Evolutionary conservation across 352 stramenopile species (phyloP), one percentile per base, ranked within the genome.

Genomic region (Globisporangium parvum): DNA sequence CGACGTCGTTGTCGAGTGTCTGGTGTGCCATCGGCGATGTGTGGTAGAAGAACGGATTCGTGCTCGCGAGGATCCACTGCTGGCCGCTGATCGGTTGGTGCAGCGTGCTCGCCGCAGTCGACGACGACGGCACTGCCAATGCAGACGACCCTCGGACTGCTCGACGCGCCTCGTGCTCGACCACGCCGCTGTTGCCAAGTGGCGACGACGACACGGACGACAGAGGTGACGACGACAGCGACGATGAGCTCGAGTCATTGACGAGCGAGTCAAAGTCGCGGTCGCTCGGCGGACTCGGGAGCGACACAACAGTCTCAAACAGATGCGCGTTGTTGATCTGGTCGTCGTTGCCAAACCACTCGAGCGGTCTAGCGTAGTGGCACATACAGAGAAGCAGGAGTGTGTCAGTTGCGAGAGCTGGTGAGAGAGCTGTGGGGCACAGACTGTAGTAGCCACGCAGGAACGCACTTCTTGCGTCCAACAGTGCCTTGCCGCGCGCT

Each of bases 281-380:
- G n/a, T 56, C 39, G 11, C 59, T 60, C 20, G 59, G 57, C 14
- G 66, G 64, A 53, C 61, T 75, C n/a, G 71, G 51, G 2, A 72
- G 2, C 0, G 69, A 73, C 44, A 71, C 69, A 17, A 83, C 41
- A 10, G 73, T 81, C 61, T 84, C 73, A 28, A 84, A 84, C 23
- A 81, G 46, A 18, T 81, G 69, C 12, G 73, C 69, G 20, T 84
- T 69, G 64, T 80, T 73, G 60, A 84, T 80, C 52, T 84, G 73
- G 24, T 79, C 71, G 21, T 84, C 73, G 2, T 77, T 64, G n/a
- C 62, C 69, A 31, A 81, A 81, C 73, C 73, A 81, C 17, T 81
- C 63, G 2, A 81, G 51, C 6, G 57, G 64, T 39, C 62, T 71
- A 6, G 55, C 26, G 18, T 57, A 52, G 17, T 8, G 18, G 37